Conservation (phyloP, 805 yeast genomes). For the Alloascoidea hylecoeti region DNA sequence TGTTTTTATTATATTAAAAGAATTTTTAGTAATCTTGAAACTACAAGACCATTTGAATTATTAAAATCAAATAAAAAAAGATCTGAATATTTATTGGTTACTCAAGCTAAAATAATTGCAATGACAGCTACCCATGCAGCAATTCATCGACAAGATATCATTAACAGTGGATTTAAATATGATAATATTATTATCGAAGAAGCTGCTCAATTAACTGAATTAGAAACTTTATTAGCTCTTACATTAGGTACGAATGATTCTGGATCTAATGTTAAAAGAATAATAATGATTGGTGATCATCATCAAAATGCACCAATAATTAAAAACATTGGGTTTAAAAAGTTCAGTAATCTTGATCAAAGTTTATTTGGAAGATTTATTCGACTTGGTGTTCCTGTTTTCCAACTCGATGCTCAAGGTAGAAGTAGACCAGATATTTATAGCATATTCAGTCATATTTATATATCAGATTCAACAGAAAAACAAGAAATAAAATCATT, state of each 20-base stretch:
- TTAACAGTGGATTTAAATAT: constrained; percentile 11
- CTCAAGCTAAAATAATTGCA: constrained; percentile 17
- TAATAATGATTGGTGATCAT: constrained; percentile 22
- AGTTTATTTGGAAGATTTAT: constrained; percentile 15
- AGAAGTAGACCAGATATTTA: constrained; percentile 13
- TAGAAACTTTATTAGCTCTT: constrained; percentile 18
- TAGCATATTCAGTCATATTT: background rate
- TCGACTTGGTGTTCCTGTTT: constrained; percentile 10
- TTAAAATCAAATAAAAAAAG: constrained; percentile 8
- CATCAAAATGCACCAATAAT: constrained; percentile 13
- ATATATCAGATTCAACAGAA: background rate
- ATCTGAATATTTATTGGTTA: constrained; percentile 12
- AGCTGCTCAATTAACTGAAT: constrained; percentile 17
- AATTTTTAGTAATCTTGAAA: constrained; percentile 13
- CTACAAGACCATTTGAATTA: constrained; percentile 16
- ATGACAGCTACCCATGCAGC: constrained; percentile 12
- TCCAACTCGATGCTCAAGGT: constrained; percentile 12
- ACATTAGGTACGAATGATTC: constrained; percentile 9
- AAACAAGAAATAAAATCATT: constrained; percentile 1
- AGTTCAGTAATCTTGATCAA: constrained; percentile 9
- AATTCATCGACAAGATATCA: constrained; percentile 6
- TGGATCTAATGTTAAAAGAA: constrained; percentile 10
- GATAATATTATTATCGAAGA: constrained; percentile 19
- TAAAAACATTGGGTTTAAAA: constrained; percentile 6
- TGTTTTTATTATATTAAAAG: constrained; percentile 10